These are phyloP conservation scores for Massospora cicadina DNA, from an alignment of 371 early-diverging fungal species.

Conservation along the genomic window DNA sequence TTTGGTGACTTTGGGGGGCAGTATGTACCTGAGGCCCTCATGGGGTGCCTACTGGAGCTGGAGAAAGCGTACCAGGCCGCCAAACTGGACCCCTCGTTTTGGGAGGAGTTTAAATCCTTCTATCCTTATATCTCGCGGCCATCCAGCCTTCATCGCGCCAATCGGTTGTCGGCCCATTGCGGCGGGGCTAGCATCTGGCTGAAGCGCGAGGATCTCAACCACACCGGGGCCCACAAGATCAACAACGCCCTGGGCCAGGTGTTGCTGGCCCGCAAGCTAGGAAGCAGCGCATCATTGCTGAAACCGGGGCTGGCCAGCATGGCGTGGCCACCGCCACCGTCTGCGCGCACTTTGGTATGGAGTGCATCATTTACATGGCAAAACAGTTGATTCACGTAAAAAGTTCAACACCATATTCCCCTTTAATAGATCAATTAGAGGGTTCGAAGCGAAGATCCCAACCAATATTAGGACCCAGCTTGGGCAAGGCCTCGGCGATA, in stretches of 20 bases:
- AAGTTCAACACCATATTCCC: not conserved
- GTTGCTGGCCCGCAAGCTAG: conserved; percentile 80
- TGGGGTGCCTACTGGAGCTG: conserved; percentile 79
- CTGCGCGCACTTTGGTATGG: conserved; percentile 91
- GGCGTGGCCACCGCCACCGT: conserved; percentile 96
- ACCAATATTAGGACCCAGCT: conserved; percentile 75
- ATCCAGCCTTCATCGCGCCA: conserved; percentile 70
- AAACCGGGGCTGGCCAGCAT: conserved; percentile 97
- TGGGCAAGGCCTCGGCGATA: conserved; percentile 79
- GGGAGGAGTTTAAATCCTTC: conserved; percentile 71
- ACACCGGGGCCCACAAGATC: conserved; percentile 97
- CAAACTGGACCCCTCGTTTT: conserved; percentile 68
- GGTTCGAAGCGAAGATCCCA: conserved; percentile 61
- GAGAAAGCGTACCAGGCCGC: conserved; percentile 64
- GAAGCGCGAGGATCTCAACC: conserved; percentile 95
- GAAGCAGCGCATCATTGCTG: conserved; percentile 95
- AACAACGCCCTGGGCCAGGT: conserved; percentile 94
- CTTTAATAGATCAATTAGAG: not conserved
- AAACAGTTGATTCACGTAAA: too few species aligned
- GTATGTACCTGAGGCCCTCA: conserved; percentile 88
- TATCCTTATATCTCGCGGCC: conserved; percentile 87
- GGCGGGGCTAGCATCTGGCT: conserved; percentile 89
- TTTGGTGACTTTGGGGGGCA: conserved; percentile 94
- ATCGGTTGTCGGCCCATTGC: conserved; percentile 55
- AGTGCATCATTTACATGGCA: conserved; percentile 95